A percentile compares a stretch with the other conserved stretches of the same genome.
Evolutionary conservation across 2,329 filamentous ascomycete species (phyloP).

Genomic region (Parastagonospora avenae): DNA sequence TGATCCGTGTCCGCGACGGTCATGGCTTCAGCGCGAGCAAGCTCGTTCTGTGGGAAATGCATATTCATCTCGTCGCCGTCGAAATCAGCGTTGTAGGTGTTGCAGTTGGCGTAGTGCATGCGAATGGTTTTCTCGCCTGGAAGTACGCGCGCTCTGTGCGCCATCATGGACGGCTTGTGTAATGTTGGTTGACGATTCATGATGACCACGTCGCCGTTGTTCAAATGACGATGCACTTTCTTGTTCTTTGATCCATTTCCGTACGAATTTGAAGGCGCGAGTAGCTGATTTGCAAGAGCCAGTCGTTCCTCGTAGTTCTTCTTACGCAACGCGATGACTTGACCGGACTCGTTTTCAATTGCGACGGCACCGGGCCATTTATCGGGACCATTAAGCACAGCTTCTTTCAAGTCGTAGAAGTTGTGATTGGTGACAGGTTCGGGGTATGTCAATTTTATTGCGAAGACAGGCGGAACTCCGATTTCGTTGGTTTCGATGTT

Average conservation of each 20-base stretch:
- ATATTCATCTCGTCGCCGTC: constrained; percentile 99
- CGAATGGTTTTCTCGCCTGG: constrained; percentile 96
- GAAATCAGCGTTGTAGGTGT: constrained; percentile 99
- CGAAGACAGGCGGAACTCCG: constrained; percentile 96
- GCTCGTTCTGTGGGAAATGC: constrained; percentile 98
- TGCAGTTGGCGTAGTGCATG: constrained; percentile 99
- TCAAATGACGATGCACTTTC: constrained; percentile 94
- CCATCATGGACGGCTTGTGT: constrained; percentile 99
- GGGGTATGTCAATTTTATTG: constrained; percentile 92
- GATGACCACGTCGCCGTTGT: constrained; percentile 93
- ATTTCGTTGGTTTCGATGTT: constrained; percentile 99
- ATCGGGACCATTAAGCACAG: constrained; percentile 91
- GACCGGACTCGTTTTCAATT: constrained; percentile 94
- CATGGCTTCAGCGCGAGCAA: constrained; percentile 89
- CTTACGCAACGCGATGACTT: constrained; percentile 83
- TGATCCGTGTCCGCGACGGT: constrained; percentile 96
- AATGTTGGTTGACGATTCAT: constrained; percentile 99
- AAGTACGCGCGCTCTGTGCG: constrained; percentile 87
- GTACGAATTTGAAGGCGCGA: constrained; percentile 79
- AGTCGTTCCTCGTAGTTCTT: constrained; percentile 88
- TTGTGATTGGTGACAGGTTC: constrained; percentile 98
- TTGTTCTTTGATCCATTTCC: constrained; percentile 82
- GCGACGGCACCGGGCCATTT: constrained; percentile 94
- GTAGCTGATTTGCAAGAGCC: constrained; percentile 88
- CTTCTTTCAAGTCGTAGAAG: constrained; percentile 92